Percentiles rank a stretch among this genome's conserved stretches.
phyloP scores from a whole-genome alignment of 140 eudicot species.

The Flaveria floridana region DNA sequence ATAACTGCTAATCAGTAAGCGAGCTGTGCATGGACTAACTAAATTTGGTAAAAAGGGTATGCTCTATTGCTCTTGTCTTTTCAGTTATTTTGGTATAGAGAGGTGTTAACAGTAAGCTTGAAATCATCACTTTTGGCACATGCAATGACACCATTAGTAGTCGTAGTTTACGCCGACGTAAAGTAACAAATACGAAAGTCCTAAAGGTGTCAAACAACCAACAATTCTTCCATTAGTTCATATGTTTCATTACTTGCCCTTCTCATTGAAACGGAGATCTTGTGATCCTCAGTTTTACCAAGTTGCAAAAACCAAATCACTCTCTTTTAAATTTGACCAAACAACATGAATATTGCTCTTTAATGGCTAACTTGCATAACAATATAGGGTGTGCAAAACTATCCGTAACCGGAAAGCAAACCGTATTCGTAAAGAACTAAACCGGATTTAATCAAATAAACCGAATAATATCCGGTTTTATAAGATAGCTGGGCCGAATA shows the following conservation, averaged over 20 bases:
- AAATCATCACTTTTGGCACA: background rate
- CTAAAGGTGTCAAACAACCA: background rate
- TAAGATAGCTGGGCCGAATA: too few relatives aligned
- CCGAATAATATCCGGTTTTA: too few relatives aligned
- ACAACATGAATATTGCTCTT: conserved; percentile 15
- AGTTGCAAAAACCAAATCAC: background rate
- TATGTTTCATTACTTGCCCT: background rate
- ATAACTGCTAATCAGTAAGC: too few relatives aligned
- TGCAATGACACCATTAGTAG: background rate
- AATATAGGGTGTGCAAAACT: too few relatives aligned
- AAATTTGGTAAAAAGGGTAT: too few relatives aligned
- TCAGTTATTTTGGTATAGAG: background rate
- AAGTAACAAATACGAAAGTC: background rate
- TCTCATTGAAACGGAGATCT: background rate
- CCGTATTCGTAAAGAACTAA: too few relatives aligned
- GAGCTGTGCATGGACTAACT: background rate
- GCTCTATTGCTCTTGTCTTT: too few relatives aligned
- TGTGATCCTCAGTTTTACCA: background rate
- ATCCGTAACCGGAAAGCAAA: too few relatives aligned
- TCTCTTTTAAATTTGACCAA: background rate
- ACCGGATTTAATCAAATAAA: too few relatives aligned
- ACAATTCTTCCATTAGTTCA: background rate
- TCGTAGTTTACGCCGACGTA: background rate
- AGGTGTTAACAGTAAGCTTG: background rate
- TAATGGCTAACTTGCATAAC: background rate